Base-by-base conservation (phyloP, 495 filamentous ascomycete genomes). In the Aspergillus steynii region DNA sequence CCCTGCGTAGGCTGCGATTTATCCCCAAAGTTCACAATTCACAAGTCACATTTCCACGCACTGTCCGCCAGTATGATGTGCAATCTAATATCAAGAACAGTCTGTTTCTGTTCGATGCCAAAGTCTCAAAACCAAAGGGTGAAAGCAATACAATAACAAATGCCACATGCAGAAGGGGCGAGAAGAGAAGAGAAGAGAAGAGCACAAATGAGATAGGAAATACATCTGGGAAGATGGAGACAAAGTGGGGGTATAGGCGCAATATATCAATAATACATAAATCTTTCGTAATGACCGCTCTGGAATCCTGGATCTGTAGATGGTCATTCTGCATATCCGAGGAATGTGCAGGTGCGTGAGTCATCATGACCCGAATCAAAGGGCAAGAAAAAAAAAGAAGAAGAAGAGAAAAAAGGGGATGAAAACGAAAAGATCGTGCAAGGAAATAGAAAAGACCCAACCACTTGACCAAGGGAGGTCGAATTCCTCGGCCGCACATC, bases 171-270 rank as follows among this genome's bases (percentile, higher is more conserved):
- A 49, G 5, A 12, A 59, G 45, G 8, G 48, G 12, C 10, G 25
- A 50, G 48, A 34, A 34, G 28, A 74, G 60, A 7, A 61, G 80
- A 26, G 89, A 83, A 67, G 55, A 80, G 15, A 71, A 53, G 32
- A 34, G 28, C 76, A 12, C 88, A 90, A 56, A 61, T 61, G 0
- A 55, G 37, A 32, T 49, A 53, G 26, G 42, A n/a, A 45, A 50
- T 32, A 50, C 46, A 47, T 12, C 14, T 55, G 27, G 34, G 32
- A 29, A 25, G n/a, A 54, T 26, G 29, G 29, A 55, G 1, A 26
- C 15, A 29, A 50, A 29, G 37, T 59, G 68, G 67, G 20, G 70
- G 71, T 73, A 71, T 68, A 65, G 56, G 66, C 64, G 68, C 61
- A 71, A 71, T 61, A 68, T 59, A 29, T 68, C 65, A 53, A 61